phyloP scores from a whole-genome alignment of 2,329 filamentous ascomycete genomes.

The Knufia fluminis region DNA sequence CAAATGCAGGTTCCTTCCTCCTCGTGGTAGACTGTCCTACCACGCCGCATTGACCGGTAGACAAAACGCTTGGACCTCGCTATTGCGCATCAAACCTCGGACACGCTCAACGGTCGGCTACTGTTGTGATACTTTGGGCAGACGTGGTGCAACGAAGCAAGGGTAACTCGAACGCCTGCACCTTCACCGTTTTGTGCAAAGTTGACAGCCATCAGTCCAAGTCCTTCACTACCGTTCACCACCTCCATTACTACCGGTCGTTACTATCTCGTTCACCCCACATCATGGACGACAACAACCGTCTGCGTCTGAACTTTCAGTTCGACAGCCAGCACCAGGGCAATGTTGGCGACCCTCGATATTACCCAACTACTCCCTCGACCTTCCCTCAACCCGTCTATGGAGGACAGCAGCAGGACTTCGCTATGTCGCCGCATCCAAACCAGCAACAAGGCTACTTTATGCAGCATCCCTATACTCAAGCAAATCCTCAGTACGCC shows the following conservation, averaged over 20 bases:
- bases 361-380: constrained; percentile 82
- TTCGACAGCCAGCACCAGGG: constrained; percentile 57
- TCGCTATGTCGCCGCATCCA: constrained; percentile 38
- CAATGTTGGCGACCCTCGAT: constrained; percentile 51
- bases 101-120: neutral
- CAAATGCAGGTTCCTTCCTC: neutral
- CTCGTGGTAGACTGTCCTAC: no score
- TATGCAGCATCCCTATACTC: constrained; percentile 49
- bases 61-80: neutral
- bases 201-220: neutral
- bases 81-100: neutral
- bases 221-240: neutral
- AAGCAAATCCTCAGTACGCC: constrained; percentile 44
- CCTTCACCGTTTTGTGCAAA: neutral
- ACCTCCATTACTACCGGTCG: neutral
- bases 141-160: neutral
- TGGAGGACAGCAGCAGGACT: constrained; percentile 51
- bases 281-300: constrained; percentile 48
- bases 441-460: constrained; percentile 48
- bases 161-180: neutral
- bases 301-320: constrained; percentile 40
- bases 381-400: constrained; percentile 91
- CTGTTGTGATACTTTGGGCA: neutral
- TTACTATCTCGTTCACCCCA: neutral
- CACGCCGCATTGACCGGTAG: no score